Percentiles rank a stretch among this genome's conserved stretches.
phyloP scores from a whole-genome alignment of 1,284 basidiomycete species.

The Rhodotorula sp. region DNA sequence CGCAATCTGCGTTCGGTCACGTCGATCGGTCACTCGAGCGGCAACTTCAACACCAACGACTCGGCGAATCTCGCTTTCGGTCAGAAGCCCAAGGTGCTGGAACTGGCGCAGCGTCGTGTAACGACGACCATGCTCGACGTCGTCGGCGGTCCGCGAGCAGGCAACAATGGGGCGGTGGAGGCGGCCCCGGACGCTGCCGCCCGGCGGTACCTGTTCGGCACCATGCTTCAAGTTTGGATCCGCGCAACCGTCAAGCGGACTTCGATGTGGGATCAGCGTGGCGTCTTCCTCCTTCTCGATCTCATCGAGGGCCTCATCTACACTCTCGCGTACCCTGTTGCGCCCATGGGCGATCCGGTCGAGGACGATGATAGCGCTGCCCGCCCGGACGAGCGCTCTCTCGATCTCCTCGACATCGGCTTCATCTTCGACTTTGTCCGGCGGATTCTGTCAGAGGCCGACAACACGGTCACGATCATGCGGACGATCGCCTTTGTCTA shows the following conservation, averaged over 20 bases:
- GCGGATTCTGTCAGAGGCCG: constrained; percentile 53
- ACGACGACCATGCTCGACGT: constrained; percentile 54
- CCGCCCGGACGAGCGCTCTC: constrained; percentile 25
- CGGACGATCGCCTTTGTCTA: constrained; percentile 55
- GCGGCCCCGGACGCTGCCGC: constrained; percentile 26
- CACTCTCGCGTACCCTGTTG: constrained; percentile 42
- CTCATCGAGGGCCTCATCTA: constrained; percentile 45
- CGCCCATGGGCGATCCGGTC: constrained; percentile 47
- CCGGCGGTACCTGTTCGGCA: constrained; percentile 50
- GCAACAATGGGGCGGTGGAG: constrained; percentile 4
- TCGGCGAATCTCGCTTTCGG: constrained; percentile 54
- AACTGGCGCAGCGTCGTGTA: constrained; percentile 55
- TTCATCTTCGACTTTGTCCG: constrained; percentile 53
- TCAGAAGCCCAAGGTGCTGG: constrained; percentile 55
- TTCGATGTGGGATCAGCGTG: constrained; percentile 55
- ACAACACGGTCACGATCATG: constrained; percentile 55
- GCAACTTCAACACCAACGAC: constrained; percentile 54
- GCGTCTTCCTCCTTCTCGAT: constrained; percentile 51
- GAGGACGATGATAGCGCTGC: constrained; percentile 43
- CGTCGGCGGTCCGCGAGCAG: constrained; percentile 43
- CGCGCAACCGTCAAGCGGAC: constrained; percentile 53
- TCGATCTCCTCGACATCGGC: constrained; percentile 51
- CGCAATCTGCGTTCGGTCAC: constrained; percentile 47
- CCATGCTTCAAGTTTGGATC: constrained; percentile 54
- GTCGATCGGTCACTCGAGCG: constrained; percentile 50